Evolutionary conservation across 768 basidiomycete genomes (phyloP).

Genomic region (Sporobolomyces phaffii): DNA sequence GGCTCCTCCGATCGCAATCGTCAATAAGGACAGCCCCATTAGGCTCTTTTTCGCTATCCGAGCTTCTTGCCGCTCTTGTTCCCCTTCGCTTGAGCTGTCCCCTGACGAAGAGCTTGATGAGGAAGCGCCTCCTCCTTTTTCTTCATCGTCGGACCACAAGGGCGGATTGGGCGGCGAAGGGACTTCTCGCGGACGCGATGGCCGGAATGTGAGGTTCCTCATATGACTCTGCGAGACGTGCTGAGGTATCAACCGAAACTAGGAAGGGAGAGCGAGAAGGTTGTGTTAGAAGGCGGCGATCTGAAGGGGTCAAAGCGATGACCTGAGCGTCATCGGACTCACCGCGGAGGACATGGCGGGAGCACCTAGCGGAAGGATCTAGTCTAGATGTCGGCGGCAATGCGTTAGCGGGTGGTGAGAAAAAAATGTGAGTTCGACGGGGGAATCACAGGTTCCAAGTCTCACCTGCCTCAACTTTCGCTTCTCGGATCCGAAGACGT

Average conservation of each 20-base stretch:
- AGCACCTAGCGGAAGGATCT: background rate
- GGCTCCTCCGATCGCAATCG: slow-evolving; percentile 1
- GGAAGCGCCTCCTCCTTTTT: background rate
- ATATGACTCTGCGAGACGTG: no score
- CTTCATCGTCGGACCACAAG: background rate
- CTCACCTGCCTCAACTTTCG: no score
- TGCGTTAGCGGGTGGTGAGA: no score
- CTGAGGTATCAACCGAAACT: no score
- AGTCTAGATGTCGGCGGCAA: no score
- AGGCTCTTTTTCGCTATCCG: background rate
- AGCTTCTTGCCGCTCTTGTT: background rate
- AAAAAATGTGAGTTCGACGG: no score
- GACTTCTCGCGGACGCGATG: no score
- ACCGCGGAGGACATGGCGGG: background rate
- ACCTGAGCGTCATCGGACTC: background rate
- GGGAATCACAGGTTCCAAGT: no score
- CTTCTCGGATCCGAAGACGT: no score
- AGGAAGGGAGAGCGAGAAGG: background rate
- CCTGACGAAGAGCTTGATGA: background rate
- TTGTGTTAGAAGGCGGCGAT: background rate
- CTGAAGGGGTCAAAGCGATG: background rate
- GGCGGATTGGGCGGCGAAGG: background rate
- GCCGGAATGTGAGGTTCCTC: no score
- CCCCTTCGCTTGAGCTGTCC: background rate
- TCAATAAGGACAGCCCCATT: background rate